These are phyloP conservation scores for Penicillium simplicissimum DNA, from an alignment of 495 filamentous ascomycete species.

Conservation along the genomic window DNA sequence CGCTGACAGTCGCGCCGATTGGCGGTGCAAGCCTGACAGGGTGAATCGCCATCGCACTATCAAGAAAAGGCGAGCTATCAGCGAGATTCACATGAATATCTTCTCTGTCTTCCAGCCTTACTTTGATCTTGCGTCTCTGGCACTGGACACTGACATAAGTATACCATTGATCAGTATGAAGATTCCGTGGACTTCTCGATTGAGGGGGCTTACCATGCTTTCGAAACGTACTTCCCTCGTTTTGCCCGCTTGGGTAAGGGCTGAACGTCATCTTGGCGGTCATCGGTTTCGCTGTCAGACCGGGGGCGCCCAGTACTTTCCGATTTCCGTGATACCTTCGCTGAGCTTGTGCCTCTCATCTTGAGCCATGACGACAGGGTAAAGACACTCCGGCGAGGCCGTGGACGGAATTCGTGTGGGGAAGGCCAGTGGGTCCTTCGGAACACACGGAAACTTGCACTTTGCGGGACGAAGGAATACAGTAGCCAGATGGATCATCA, in stretches of 20 bases:
- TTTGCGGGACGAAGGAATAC: no score
- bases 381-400: neutral
- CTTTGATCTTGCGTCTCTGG: slow-evolving; percentile 28
- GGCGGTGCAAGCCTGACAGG: slow-evolving; percentile 23
- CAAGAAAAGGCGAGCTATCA: neutral
- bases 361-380: neutral
- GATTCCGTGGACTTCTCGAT: neutral
- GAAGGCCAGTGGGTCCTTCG: slow-evolving; percentile 11
- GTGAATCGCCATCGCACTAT: slow-evolving; percentile 29
- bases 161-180: neutral
- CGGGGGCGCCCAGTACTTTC: neutral
- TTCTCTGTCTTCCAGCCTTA: neutral
- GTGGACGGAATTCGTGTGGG: slow-evolving; percentile 17
- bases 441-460: slow-evolving; percentile 24
- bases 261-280: neutral
- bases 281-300: neutral
- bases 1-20: slow-evolving; percentile 17
- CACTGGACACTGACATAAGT: slow-evolving; percentile 18
- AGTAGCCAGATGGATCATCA: neutral
- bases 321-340: neutral
- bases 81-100: neutral
- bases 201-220: slow-evolving; percentile 25
- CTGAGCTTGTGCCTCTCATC: neutral
- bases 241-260: slow-evolving; percentile 15
- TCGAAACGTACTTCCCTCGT: slow-evolving; percentile 29